Conservation (phyloP, 139 green algal genomes). For the Auxenochlorella pyrenoidosa region DNA sequence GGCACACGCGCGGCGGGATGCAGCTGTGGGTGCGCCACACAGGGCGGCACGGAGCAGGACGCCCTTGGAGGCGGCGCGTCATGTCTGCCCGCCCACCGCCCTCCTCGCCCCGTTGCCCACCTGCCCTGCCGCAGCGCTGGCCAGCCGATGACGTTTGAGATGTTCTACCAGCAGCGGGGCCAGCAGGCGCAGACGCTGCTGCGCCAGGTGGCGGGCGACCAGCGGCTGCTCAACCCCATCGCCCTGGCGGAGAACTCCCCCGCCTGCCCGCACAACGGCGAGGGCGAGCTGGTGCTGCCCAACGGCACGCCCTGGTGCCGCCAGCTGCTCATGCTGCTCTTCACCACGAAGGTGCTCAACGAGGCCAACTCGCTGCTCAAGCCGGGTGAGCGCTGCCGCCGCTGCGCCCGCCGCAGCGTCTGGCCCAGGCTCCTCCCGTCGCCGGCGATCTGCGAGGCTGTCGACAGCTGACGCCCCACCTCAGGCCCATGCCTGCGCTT, state of each 20-base stretch:
- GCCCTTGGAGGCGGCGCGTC: no score
- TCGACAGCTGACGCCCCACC: no score
- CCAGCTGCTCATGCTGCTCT: constrained; percentile 79
- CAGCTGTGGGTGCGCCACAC: no score
- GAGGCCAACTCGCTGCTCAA: constrained; percentile 76
- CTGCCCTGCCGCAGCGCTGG: constrained; percentile 35
- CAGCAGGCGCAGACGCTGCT: constrained; percentile 73
- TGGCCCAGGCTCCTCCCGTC: background rate
- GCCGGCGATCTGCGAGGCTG: no score
- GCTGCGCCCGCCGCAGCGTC: background rate
- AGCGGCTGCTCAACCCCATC: constrained; percentile 79
- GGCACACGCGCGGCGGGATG: no score
- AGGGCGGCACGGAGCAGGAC: no score
- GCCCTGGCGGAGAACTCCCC: constrained; percentile 78
- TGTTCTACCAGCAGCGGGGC: constrained; percentile 69
- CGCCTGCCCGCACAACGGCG: constrained; percentile 63
- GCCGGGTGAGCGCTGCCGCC: constrained; percentile 29
- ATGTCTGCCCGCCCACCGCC: background rate
- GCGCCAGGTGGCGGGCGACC: constrained; percentile 13
- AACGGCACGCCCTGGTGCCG: constrained; percentile 77
- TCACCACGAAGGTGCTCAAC: constrained; percentile 80
- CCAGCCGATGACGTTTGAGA: constrained; percentile 68
- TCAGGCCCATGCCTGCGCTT: no score
- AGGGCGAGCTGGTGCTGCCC: constrained; percentile 77
- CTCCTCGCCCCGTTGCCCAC: background rate